These are phyloP conservation scores for Gamarada debralockiae DNA, from an alignment of 495 filamentous ascomycete species.

Conservation along the genomic window DNA sequence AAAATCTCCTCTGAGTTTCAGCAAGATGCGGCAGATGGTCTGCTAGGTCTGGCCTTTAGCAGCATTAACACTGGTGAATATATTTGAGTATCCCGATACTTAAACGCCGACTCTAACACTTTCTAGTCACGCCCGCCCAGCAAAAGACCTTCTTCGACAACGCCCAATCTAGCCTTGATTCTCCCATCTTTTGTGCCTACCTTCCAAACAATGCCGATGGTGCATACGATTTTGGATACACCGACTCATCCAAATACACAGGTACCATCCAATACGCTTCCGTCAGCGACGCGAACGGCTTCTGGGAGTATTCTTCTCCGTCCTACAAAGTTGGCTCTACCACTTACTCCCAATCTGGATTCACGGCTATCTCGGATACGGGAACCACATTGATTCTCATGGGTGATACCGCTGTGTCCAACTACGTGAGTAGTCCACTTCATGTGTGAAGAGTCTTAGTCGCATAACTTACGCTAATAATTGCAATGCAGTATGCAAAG, in stretches of 20 bases:
- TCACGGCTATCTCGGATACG: conserved; percentile 65
- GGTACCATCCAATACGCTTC: conserved; percentile 60
- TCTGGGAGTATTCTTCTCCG: conserved; percentile 68
- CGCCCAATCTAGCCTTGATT: conserved; percentile 53
- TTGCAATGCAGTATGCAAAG: conserved; percentile 54
- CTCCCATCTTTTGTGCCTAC: conserved; percentile 70
- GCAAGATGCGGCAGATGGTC: conserved; percentile 57
- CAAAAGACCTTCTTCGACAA: conserved; percentile 86
- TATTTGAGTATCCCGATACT: conserved; percentile 25
- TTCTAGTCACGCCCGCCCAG: conserved; percentile 47
- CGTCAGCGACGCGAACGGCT: conserved; percentile 60
- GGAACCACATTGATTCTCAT: conserved; percentile 74
- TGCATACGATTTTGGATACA: conserved; percentile 72
- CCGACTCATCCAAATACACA: conserved; percentile 62
- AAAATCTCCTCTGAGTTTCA: conserved; percentile 60
- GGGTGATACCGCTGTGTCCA: conserved; percentile 50
- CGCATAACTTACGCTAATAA: conserved; percentile 53
- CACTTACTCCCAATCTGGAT: conserved; percentile 33
- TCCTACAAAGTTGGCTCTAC: conserved; percentile 53
- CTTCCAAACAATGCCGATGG: conserved; percentile 59
- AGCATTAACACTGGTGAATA: conserved; percentile 57
- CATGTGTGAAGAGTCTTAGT: conserved; percentile 27
- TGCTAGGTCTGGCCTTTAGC: conserved; percentile 75
- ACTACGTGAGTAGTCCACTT: conserved; percentile 36
- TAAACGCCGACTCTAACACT: not conserved